Evolutionary conservation across 1,284 basidiomycete genomes (phyloP), one percentile per base, ranked within the genome.

Genomic region (Pseudozyma sp.): DNA sequence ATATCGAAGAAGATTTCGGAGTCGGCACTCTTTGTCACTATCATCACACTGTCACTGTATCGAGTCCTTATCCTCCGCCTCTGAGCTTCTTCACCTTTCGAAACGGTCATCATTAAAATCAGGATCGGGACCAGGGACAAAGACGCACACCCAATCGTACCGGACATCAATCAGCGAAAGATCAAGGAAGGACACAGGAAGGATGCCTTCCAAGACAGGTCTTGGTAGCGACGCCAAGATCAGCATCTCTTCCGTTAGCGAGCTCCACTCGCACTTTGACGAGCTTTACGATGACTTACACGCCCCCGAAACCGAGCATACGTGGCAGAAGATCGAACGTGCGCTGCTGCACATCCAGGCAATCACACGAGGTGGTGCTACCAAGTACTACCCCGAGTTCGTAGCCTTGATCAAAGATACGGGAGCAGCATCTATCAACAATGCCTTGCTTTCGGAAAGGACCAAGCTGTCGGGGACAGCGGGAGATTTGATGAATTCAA

Each of bases 401-500:
- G 48, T 81, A 0, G 13, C 67, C 1, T 56, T 67, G 9, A 38
- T 83, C 16, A 80, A 76, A 45, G 59, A 71, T 1, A 38, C 76
- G 25, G 25, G 25, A 31, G 53, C 77, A 1, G 53, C 47, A 6
- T 63, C 73, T 1, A 70, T 84, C 50, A 66, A 61, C 49, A 66
- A 53, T 34, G 68, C 80, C 1, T 85, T 88, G 79, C 81, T 87
- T 1, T 87, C 87, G 0, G 87, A 88, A 57, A 75, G 87, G 48
- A 87, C 87, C 0, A 82, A 85, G 48, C 80, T 88, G 12, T 87
- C 87, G 0, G 87, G 86, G 7, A 86, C 86, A 2, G 83, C 87
- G 1, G 86, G 84, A 10, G 87, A 88, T 44, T 78, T 88, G 40
- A 66, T 88, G 9, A 86, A 87, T 52, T 86, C 86, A 10, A 84